Percentiles rank a stretch among this genome's conserved stretches.
phyloP scores from a whole-genome alignment of 352 stramenopile species.

The Ophiocytium majus region DNA sequence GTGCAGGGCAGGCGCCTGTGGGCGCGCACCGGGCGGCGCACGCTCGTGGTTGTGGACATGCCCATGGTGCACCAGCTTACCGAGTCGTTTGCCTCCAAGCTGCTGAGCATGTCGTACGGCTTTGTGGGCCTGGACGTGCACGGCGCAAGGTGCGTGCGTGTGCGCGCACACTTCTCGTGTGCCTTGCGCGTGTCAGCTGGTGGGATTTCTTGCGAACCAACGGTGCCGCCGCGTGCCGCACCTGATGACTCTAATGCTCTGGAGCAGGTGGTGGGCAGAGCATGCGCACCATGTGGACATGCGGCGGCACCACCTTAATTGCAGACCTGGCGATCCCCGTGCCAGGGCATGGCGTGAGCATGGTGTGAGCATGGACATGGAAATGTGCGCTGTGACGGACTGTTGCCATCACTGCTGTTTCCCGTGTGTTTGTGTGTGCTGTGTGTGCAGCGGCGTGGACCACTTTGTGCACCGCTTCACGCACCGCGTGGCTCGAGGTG shows the following conservation, averaged over 20 bases:
- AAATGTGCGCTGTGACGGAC: neutral
- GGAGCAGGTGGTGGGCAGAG: no score
- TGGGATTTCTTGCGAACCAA: no score
- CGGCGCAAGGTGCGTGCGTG: constrained; percentile 23
- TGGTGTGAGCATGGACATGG: no score
- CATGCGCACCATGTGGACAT: no score
- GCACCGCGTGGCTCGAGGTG: constrained; percentile 50
- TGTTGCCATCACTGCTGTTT: neutral
- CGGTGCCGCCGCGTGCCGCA: no score
- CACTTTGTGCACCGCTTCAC: constrained; percentile 57
- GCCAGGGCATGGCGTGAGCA: no score
- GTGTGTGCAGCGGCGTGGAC: constrained; percentile 29
- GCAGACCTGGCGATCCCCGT: no score
- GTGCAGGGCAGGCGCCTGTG: neutral
- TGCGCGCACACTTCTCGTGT: neutral
- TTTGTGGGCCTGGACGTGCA: constrained; percentile 54
- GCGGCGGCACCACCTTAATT: no score
- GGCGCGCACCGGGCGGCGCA: constrained; percentile 50
- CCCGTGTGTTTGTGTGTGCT: neutral
- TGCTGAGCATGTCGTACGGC: constrained; percentile 51
- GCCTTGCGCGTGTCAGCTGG: no score
- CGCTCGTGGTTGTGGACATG: constrained; percentile 53
- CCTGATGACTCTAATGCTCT: no score
- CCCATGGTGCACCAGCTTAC: constrained; percentile 52
- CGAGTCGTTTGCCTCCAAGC: constrained; percentile 27